Conservation (phyloP, 306 rosid species). For the Sophora flavescens region DNA sequence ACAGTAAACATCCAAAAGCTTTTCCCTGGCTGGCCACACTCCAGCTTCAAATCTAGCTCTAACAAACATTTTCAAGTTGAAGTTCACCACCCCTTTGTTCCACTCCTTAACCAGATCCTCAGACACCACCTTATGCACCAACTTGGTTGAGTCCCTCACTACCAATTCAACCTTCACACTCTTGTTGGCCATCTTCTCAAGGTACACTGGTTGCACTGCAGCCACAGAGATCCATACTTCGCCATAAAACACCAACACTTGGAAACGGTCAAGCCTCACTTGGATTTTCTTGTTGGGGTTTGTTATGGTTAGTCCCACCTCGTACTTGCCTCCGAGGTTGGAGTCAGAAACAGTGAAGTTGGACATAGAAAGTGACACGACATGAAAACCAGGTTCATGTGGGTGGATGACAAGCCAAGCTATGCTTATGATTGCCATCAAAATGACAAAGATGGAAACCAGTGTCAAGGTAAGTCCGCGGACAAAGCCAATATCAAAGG, state of each 20-base stretch:
- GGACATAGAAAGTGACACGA: conserved; percentile 46
- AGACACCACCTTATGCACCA: neutral
- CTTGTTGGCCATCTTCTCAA: conserved; percentile 39
- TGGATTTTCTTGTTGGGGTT: conserved; percentile 52
- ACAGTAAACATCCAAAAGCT: conserved; percentile 36
- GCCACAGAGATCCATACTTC: neutral
- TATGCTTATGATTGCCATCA: conserved; percentile 36
- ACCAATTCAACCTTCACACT: conserved; percentile 38
- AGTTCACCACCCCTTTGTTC: conserved; percentile 46
- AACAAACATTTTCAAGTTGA: conserved; percentile 36
- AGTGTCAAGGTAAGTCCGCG: neutral
- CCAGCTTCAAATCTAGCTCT: conserved; percentile 43
- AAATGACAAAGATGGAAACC: neutral
- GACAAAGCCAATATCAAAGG: neutral
- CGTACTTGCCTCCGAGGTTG: conserved; percentile 19
- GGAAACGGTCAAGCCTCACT: neutral
- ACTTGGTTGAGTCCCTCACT: neutral
- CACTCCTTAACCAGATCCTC: conserved; percentile 30
- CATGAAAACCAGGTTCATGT: conserved; percentile 24
- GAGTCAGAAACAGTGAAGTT: conserved; percentile 43
- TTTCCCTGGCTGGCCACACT: conserved; percentile 39
- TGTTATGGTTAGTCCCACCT: conserved; percentile 30
- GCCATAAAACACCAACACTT: neutral
- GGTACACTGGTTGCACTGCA: neutral
- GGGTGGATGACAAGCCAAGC: conserved; percentile 51